phyloP scores from a whole-genome alignment of 768 basidiomycete genomes.

The Lenzites betulinus region DNA sequence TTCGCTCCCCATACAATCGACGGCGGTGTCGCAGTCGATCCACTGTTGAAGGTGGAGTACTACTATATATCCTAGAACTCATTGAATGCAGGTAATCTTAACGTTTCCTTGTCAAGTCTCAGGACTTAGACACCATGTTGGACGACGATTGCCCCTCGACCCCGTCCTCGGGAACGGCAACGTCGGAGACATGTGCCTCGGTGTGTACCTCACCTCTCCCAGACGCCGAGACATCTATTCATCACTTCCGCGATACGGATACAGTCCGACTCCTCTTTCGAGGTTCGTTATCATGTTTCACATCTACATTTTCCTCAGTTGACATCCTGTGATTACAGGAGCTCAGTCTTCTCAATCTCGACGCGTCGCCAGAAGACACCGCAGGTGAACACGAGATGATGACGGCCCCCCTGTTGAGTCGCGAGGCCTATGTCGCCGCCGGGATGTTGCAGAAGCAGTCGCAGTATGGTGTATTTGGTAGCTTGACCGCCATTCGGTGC shows the following conservation, averaged over 20 bases:
- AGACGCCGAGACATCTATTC: background rate
- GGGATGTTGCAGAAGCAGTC: constrained; percentile 32
- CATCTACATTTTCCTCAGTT: background rate
- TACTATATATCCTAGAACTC: no score
- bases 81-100: no score
- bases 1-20: no score
- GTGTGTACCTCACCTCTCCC: background rate
- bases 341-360: background rate
- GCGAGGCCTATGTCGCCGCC: constrained; percentile 27
- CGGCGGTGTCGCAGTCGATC: no score
- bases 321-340: background rate
- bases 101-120: no score
- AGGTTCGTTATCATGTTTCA: background rate
- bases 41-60: background rate
- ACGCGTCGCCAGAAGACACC: background rate
- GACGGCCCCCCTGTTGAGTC: constrained; percentile 34
- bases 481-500: constrained; percentile 12
- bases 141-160: background rate
- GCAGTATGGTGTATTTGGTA: constrained; percentile 68
- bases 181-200: background rate
- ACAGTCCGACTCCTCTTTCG: no score
- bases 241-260: no score
- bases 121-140: no score
- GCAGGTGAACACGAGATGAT: constrained; percentile 23
- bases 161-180: background rate